These are phyloP conservation scores for Colletotrichum salicis DNA, from an alignment of 2,329 filamentous ascomycete genomes.

Conservation along the genomic window DNA sequence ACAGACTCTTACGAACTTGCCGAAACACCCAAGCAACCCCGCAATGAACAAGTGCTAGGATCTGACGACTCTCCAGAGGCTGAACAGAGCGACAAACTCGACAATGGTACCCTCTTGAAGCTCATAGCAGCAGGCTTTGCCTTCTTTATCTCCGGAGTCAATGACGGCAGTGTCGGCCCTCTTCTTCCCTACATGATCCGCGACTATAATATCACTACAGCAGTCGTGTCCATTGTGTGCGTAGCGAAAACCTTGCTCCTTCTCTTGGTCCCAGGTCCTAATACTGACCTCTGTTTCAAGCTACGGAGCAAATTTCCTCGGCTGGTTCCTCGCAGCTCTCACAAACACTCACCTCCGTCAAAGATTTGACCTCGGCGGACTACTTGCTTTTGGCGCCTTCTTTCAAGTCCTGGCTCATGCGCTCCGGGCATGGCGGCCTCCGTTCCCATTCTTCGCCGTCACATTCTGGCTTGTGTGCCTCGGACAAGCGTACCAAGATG, in stretches of 20 bases:
- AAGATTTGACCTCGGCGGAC: conserved; percentile 64
- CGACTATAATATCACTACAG: conserved; percentile 64
- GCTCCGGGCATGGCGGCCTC: conserved; percentile 66
- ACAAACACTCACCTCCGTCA: conserved; percentile 65
- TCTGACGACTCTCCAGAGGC: neutral
- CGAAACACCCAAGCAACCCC: neutral
- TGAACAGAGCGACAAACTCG: conserved; percentile 27
- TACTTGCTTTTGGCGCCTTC: conserved; percentile 65
- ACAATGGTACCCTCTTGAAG: conserved; percentile 51
- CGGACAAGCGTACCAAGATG: conserved; percentile 72
- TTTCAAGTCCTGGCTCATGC: conserved; percentile 65
- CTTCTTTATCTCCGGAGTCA: conserved; percentile 73
- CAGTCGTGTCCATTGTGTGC: conserved; percentile 61
- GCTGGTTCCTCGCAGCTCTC: conserved; percentile 68
- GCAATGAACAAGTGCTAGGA: neutral
- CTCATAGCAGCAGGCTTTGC: conserved; percentile 67
- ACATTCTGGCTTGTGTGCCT: conserved; percentile 69
- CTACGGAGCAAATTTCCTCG: conserved; percentile 67
- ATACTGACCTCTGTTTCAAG: conserved; percentile 40
- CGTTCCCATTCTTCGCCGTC: conserved; percentile 65
- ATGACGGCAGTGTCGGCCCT: conserved; percentile 72
- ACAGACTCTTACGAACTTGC: conserved; percentile 11
- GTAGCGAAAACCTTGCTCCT: conserved; percentile 20
- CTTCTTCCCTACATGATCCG: conserved; percentile 71
- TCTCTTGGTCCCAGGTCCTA: accelerated